A percentile compares a stretch with the other conserved stretches of the same genome.
These are phyloP conservation scores for Periconia macrospinosa DNA, from an alignment of 2,329 filamentous ascomycete species.

Conservation along the genomic window DNA sequence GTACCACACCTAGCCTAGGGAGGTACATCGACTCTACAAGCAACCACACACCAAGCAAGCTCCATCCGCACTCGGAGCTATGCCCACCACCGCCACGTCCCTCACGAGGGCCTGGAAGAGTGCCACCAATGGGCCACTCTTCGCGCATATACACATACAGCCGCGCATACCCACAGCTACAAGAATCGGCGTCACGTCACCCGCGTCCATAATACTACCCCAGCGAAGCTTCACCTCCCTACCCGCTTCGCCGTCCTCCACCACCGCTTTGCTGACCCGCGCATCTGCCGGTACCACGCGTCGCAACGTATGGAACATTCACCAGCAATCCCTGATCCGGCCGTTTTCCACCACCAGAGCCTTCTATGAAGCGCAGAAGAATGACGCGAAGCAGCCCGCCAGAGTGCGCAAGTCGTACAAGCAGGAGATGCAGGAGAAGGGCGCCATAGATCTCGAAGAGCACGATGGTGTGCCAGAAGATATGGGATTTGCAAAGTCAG, in stretches of 20 bases:
- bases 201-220: background rate
- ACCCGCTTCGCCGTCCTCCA: conserved; percentile 1
- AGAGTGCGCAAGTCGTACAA: conserved; percentile 38
- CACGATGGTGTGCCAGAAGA: conserved; percentile 57
- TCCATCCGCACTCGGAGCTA: conserved; percentile 18
- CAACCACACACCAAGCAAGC: background rate
- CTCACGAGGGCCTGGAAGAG: conserved; percentile 39
- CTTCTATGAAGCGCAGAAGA: conserved; percentile 25
- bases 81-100: conserved; percentile 37
- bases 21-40: too few relatives aligned
- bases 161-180: conserved; percentile 20
- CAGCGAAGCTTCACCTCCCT: conserved; percentile 11
- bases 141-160: conserved; percentile 39
- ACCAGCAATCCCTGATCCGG: conserved; percentile 20
- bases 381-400: conserved; percentile 11
- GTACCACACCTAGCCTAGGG: too few relatives aligned
- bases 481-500: conserved; percentile 69
- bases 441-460: conserved; percentile 38
- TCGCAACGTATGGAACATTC: conserved; percentile 24
- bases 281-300: conserved; percentile 22
- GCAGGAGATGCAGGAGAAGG: conserved; percentile 43
- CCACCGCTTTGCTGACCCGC: background rate
- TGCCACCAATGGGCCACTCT: conserved; percentile 37
- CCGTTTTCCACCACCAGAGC: conserved; percentile 31
- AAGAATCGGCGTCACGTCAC: conserved; percentile 15